Percentiles rank a stretch among this genome's conserved stretches.
Evolutionary conservation across 1,139 yeast species (phyloP).

Genomic region (Lodderomyces pseudojiufengensis): DNA sequence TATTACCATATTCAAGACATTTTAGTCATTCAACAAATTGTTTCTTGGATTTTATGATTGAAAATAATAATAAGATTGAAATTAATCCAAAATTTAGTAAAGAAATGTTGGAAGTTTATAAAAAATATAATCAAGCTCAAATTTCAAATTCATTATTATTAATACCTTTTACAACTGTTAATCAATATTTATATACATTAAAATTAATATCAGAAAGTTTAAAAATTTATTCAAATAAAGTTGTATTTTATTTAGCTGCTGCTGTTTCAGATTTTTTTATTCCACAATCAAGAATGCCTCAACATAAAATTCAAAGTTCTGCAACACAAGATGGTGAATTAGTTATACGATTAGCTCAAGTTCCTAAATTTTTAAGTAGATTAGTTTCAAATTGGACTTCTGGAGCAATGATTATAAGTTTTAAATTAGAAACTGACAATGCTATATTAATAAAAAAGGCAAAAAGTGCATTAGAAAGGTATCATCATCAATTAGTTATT

Average conservation of each 20-base stretch:
- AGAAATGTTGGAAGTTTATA: constrained; percentile 61
- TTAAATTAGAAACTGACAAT: constrained; percentile 88
- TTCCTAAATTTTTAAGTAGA: constrained; percentile 86
- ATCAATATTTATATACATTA: constrained; percentile 85
- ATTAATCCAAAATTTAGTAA: constrained; percentile 60
- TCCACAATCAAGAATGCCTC: constrained; percentile 80
- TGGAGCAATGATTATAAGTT: constrained; percentile 88
- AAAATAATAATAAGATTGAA: constrained; percentile 48
- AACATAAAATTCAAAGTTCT: constrained; percentile 88
- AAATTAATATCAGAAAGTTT: constrained; percentile 62
- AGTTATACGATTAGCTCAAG: constrained; percentile 86
- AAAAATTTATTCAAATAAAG: constrained; percentile 49
- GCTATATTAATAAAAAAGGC: constrained; percentile 72
- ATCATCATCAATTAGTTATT: constrained; percentile 90
- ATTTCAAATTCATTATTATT: constrained; percentile 57
- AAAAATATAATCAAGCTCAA: constrained; percentile 61
- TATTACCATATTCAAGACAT: constrained; percentile 86
- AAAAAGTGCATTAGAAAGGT: constrained; percentile 69
- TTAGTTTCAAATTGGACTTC: constrained; percentile 95
- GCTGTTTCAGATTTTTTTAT: constrained; percentile 96
- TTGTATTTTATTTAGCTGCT: constrained; percentile 87
- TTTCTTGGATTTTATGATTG: constrained; percentile 78
- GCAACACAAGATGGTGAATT: constrained; percentile 60
- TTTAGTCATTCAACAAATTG: constrained; percentile 83
- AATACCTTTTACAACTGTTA: constrained; percentile 91